Evolutionary conservation across 768 basidiomycete genomes (phyloP), one percentile per base, ranked within the genome.

Genomic region (Termitomyces sp.): DNA sequence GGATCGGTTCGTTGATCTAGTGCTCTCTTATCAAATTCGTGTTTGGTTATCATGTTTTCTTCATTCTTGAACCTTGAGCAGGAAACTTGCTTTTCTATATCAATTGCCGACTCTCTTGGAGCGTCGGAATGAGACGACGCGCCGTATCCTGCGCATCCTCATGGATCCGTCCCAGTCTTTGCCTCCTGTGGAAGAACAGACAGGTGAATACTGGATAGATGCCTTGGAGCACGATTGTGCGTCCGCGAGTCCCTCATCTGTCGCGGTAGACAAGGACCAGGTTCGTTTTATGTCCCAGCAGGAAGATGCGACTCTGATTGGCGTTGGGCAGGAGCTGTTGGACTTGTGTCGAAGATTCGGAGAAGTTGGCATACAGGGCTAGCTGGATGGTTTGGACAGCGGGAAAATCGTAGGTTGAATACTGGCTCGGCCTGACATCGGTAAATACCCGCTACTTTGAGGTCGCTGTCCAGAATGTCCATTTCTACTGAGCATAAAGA

Each of bases 141-240:
- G 62, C 50, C 64, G 62, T 31, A 65, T 65, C 20, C 50, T 65
- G 29, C 62, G 62, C 13, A 50, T 65, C 39, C 60, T 60, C 13
- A 45, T 53, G 47, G 57, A 64, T 51, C 42, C 54, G 16, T 58
- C 56, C 24, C 28, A 50, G 24, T 48, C 54, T 24, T 39, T 56
- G 36, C 29, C 57, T 22, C 47, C 51, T 6, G 34, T 50, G 0
- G 16, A 54, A 36, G n/a, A 52, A 1, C 64, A 57, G 22, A 54
- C 54, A 5, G 59, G 45, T 18, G 34, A 49, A 26, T 64, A 60
- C 45, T 64, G 64, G 64, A 42, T 64, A 15, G 52, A 62, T 29
- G 34, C 37, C 16, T 47, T 63, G 33, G 53, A 46, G 24, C 16
- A 50, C 26, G 62, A 58, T 39, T 39, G 54, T 51, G 41, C 15